phyloP scores from a whole-genome alignment of 1,139 yeast genomes.

The Candida sanyaensis region DNA sequence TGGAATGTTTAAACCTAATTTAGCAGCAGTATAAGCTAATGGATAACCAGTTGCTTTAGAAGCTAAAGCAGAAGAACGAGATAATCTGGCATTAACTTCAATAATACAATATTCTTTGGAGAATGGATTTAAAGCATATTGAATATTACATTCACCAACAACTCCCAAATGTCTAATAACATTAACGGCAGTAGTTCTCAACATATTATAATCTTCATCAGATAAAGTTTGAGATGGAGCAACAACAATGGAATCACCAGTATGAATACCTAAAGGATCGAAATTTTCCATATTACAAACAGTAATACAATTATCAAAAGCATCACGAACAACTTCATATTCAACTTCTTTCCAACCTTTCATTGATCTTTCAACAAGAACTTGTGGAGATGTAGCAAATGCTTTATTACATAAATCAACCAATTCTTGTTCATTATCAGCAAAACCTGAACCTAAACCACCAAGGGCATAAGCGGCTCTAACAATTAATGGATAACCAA shows the following conservation, averaged over 20 bases:
- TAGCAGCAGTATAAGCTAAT: conserved; percentile 97
- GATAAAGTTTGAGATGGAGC: conserved; percentile 98
- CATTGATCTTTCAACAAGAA: conserved; percentile 91
- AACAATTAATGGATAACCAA: conserved; percentile 95
- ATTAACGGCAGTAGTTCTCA: conserved; percentile 95
- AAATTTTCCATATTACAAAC: conserved; percentile 99
- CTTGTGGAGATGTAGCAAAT: conserved; percentile 91
- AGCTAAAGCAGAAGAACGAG: conserved; percentile 96
- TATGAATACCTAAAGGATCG: conserved; percentile 97
- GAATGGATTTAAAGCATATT: conserved; percentile 94
- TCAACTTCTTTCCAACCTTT: conserved; percentile 99
- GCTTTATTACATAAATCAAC: conserved; percentile 35
- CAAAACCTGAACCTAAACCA: conserved; percentile 98
- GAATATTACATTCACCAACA: conserved; percentile 98
- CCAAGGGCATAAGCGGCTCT: conserved; percentile 98
- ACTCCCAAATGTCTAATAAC: conserved; percentile 97
- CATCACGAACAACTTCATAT: conserved; percentile 97
- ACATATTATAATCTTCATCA: conserved; percentile 97
- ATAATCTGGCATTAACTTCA: conserved; percentile 96
- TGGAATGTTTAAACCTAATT: conserved; percentile 75
- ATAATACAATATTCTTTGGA: conserved; percentile 94
- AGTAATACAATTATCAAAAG: conserved; percentile 95
- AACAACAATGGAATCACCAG: conserved; percentile 98
- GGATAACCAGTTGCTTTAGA: conserved; percentile 99
- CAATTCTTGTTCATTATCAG: conserved; percentile 77